A percentile compares a stretch with the other conserved stretches of the same genome.
Evolutionary conservation across 352 stramenopile species (phyloP).

Genomic region (Albugo laibachii): DNA sequence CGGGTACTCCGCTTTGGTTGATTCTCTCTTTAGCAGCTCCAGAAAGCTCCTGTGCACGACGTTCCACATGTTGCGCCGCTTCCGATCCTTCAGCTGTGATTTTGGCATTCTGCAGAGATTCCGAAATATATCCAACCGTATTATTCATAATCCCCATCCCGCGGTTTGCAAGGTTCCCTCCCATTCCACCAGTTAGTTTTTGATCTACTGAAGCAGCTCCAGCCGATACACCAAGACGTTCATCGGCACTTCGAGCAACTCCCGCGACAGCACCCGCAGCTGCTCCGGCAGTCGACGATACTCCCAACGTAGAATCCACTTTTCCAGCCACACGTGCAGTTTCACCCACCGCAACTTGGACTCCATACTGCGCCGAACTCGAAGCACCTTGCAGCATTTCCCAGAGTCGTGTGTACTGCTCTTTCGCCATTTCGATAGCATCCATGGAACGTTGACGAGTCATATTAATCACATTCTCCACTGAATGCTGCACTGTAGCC

Average conservation of each 20-base stretch:
- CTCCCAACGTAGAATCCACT: slow-evolving; percentile 30
- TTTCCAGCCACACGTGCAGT: slow-evolving; percentile 20
- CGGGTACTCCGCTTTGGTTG: too few species aligned
- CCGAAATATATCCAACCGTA: slow-evolving; percentile 47
- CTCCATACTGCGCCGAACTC: neutral
- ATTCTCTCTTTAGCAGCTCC: too few species aligned
- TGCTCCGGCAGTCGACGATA: slow-evolving; percentile 9
- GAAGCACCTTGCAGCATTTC: slow-evolving; percentile 18
- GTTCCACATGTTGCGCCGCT: slow-evolving; percentile 17
- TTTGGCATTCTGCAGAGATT: slow-evolving; percentile 38
- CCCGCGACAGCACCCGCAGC: slow-evolving; percentile 19
- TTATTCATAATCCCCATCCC: slow-evolving; percentile 38
- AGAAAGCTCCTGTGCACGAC: neutral
- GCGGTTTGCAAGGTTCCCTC: slow-evolving; percentile 21
- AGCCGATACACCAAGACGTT: slow-evolving; percentile 28
- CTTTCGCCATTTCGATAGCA: slow-evolving; percentile 3
- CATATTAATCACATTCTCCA: slow-evolving; percentile 6
- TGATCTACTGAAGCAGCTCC: slow-evolving; percentile 31
- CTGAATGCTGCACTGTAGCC: slow-evolving; percentile 5
- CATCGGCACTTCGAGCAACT: slow-evolving; percentile 18
- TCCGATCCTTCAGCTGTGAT: slow-evolving; percentile 23
- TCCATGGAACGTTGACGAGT: slow-evolving; percentile 4
- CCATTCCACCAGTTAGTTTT: slow-evolving; percentile 42
- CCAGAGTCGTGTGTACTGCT: slow-evolving; percentile 19
- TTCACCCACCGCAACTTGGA: slow-evolving; percentile 22